Evolutionary conservation across 2,329 filamentous ascomycete species (phyloP), one percentile per base, ranked within the genome.

Genomic region (Claviceps spartinae): DNA sequence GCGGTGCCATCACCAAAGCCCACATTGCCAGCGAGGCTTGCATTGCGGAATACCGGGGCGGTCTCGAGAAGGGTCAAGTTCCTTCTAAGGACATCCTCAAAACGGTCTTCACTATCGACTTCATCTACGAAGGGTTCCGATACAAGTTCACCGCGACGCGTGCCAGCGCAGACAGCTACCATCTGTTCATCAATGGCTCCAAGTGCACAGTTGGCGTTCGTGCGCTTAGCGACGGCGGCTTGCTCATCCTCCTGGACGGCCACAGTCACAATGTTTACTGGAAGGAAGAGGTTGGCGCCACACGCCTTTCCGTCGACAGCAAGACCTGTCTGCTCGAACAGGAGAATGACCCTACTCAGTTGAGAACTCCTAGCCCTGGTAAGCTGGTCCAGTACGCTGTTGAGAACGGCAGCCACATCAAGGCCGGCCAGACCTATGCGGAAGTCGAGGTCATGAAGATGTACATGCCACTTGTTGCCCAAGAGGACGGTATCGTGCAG

Each of bases 391-490:
- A 95, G 73, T 98, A 93, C 71, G 86, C 88, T 1, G 87, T 98
- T 2, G 93, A 96, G 69, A 97, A 95, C 63, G 93, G 93, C 55
- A 79, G 89, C 60, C 93, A 98, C 67, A 82, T 98, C 69, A 85
- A 82, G 69, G 88, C 94, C 61, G 91, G 91, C 53, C 87, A 97
- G 69, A 77, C 91, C 37, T 98, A 89, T 64, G 93, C 93, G 52
- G 93, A 98, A 69, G 91, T 98, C 42, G 93, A 98, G 72, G 93
- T 98, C 71, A 98, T 98, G 93, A 98, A 98, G 79, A 98, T 98
- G 93, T 97, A 97, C 79, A 98, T 98, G 93, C 93, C 93, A 63
- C 78, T 98, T 52, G 79, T 98, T 55, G 87, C 93, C 2, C 85
- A 90, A 65, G 93, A 98, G 69, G 93, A 95, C 62, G 93, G 93